These are phyloP conservation scores for Aspergillus avenaceus DNA, from an alignment of 495 filamentous ascomycete genomes.

Conservation along the genomic window DNA sequence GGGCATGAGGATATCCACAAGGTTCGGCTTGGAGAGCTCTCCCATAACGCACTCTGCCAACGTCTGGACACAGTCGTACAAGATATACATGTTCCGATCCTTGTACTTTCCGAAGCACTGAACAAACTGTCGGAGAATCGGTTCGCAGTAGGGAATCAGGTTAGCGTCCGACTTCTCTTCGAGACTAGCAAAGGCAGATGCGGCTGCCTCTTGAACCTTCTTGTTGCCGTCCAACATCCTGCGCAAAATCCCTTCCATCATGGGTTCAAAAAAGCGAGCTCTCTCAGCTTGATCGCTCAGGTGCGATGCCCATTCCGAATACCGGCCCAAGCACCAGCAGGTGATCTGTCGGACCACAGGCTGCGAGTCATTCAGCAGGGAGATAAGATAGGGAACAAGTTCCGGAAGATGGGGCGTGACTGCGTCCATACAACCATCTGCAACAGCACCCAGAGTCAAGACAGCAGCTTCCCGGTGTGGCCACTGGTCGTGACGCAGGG, in stretches of 20 bases:
- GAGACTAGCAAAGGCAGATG: constrained; percentile 92
- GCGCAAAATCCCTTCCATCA: constrained; percentile 94
- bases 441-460: constrained; percentile 89
- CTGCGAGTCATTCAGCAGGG: constrained; percentile 76
- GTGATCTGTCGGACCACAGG: constrained; percentile 97
- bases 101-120: constrained; percentile 92
- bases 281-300: constrained; percentile 61
- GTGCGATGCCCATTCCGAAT: constrained; percentile 88
- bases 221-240: constrained; percentile 98
- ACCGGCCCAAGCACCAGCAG: constrained; percentile 94
- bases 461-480: constrained; percentile 91
- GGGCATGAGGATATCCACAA: constrained; percentile 87
- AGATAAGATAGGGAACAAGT: constrained; percentile 85
- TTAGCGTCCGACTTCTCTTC: constrained; percentile 86
- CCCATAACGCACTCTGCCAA: constrained; percentile 87
- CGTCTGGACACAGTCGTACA: constrained; percentile 98
- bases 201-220: constrained; percentile 93
- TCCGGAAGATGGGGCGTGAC: constrained; percentile 89
- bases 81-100: constrained; percentile 96
- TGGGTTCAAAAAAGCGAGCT: constrained; percentile 81
- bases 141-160: constrained; percentile 77
- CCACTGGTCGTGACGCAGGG: constrained; percentile 86
- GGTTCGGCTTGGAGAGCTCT: constrained; percentile 68
- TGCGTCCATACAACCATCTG: constrained; percentile 87
- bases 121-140: constrained; percentile 90